phyloP scores from a whole-genome alignment of 257 asterid species.

The Thymus quinquecostatus region DNA sequence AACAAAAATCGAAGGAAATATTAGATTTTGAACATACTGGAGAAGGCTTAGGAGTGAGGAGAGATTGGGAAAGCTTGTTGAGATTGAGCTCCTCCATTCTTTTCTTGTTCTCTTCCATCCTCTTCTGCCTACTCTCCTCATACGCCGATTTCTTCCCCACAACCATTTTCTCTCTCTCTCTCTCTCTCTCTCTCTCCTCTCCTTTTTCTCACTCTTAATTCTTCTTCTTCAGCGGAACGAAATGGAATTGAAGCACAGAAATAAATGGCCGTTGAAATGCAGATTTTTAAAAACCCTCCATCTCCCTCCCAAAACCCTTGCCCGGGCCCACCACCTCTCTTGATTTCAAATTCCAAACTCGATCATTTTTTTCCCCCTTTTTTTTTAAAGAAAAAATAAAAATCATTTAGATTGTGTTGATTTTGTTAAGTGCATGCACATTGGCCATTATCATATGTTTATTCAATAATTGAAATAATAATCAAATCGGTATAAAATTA shows the following conservation, averaged over 20 bases:
- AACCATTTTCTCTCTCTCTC: slow-evolving; percentile 52
- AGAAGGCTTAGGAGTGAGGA: slow-evolving; percentile 57
- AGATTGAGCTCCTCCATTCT: slow-evolving; percentile 74
- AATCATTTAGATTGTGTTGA: no score
- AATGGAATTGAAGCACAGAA: not conserved
- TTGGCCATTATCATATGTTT: no score
- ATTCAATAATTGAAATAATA: no score
- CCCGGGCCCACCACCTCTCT: slow-evolving; percentile 26
- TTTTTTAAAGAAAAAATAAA: no score
- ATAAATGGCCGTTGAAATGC: slow-evolving; percentile 17
- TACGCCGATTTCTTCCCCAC: slow-evolving; percentile 50
- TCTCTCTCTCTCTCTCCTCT: not conserved
- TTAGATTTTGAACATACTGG: slow-evolving; percentile 39
- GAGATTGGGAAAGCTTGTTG: slow-evolving; percentile 55
- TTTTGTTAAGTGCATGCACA: no score
- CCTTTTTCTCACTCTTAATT: no score
- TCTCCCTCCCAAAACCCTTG: slow-evolving; percentile 21
- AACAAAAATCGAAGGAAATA: not conserved
- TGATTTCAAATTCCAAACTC: slow-evolving; percentile 31
- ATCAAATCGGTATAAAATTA: no score
- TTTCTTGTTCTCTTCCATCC: slow-evolving; percentile 72
- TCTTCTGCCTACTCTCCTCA: slow-evolving; percentile 58
- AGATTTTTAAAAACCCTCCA: not conserved
- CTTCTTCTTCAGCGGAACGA: no score
- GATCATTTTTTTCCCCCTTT: no score